Evolutionary conservation across 257 asterid genomes (phyloP).

Genomic region (Solanum bulbocastanum): DNA sequence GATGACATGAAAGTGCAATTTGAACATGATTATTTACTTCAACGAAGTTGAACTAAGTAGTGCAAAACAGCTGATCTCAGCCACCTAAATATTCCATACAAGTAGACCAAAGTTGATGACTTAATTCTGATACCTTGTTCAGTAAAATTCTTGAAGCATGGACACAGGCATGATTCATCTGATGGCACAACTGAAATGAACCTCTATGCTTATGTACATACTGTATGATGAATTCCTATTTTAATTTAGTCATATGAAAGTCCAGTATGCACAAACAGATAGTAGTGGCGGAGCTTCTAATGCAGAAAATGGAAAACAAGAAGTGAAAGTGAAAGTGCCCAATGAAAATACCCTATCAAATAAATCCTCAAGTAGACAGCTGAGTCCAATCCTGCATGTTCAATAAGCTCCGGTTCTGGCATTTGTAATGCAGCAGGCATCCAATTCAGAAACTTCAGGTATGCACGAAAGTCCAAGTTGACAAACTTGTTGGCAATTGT

Average conservation of each 20-base stretch:
- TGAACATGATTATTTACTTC: not conserved
- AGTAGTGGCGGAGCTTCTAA: not conserved
- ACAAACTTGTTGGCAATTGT: constrained; percentile 55
- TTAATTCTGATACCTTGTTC: not conserved
- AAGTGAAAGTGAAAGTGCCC: not conserved
- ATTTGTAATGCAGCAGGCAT: constrained; percentile 83
- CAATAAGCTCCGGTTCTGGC: constrained; percentile 94
- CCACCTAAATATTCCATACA: not conserved
- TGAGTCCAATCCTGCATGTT: constrained; percentile 94
- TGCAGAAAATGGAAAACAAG: not conserved
- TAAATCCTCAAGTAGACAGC: constrained; percentile 86
- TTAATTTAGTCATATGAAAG: not conserved
- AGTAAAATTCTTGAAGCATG: not conserved
- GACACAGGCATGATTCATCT: not conserved
- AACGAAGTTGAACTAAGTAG: not conserved
- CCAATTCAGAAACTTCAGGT: constrained; percentile 76
- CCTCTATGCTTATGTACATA: not conserved
- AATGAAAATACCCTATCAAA: constrained; percentile 60
- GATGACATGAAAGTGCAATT: not conserved
- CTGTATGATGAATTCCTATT: not conserved
- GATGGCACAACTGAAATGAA: not conserved
- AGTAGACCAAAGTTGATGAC: not conserved
- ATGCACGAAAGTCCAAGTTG: constrained; percentile 73
- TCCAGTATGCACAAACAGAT: not conserved
- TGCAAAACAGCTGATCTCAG: not conserved